Percentiles rank a stretch among this genome's conserved stretches.
Conservation (phyloP, 192 early-diverging fungal genomes). For the Martensiomyces pterosporus region DNA sequence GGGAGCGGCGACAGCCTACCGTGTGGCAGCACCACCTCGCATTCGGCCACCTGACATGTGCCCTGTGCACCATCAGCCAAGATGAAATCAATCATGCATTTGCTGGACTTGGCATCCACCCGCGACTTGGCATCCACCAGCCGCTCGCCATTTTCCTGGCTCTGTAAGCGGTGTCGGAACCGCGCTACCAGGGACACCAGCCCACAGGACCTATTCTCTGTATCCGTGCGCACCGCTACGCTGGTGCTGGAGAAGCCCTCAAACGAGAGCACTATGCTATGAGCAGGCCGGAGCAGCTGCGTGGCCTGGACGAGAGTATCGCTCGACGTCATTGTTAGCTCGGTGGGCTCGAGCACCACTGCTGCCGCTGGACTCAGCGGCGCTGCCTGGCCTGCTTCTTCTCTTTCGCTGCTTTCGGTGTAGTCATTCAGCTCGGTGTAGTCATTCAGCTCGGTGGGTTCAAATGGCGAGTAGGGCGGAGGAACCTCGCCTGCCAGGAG, state of each 20-base stretch:
- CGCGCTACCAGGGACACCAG: constrained; percentile 2
- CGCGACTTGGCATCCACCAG: not conserved
- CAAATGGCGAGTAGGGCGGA: constrained; percentile 25
- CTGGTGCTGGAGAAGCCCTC: constrained; percentile 2
- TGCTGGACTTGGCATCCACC: not conserved
- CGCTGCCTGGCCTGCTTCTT: too few relatives aligned
- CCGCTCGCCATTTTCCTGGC: not conserved
- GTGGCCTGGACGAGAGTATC: not conserved
- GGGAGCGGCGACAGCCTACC: constrained; percentile 1
- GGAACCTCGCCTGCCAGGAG: constrained; percentile 8
- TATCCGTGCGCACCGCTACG: constrained; percentile 11
- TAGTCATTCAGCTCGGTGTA: not conserved
- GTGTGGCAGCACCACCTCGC: constrained; percentile 5
- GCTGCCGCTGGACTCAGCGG: too few relatives aligned
- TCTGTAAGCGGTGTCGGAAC: not conserved
- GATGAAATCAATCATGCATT: too few relatives aligned
- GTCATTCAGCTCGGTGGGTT: not conserved
- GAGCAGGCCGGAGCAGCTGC: constrained; percentile 8
- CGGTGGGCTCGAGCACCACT: not conserved
- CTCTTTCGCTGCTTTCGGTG: not conserved
- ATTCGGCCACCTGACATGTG: too few relatives aligned
- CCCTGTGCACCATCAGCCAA: too few relatives aligned
- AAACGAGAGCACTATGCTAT: constrained; percentile 6
- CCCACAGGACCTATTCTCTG: constrained; percentile 1
- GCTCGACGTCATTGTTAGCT: not conserved